Evolutionary conservation across 1,139 yeast genomes (phyloP).

Genomic region (Ogataea hybrid): DNA sequence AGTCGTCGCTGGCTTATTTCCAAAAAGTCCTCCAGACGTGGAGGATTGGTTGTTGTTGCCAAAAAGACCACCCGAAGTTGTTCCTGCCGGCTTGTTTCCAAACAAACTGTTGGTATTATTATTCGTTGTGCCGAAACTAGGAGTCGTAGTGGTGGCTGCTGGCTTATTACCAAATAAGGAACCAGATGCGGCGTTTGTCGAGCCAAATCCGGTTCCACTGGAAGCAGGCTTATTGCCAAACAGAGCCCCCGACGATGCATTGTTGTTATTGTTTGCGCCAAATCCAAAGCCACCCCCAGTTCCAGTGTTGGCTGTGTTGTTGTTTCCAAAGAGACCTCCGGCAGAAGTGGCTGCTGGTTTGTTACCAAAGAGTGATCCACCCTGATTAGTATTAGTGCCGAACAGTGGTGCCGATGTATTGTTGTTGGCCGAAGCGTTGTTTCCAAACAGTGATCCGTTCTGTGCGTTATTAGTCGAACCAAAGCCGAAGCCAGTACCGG

Average conservation of each 20-base stretch:
- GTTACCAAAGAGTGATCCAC: slow-evolving; percentile 39
- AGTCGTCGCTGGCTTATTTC: slow-evolving; percentile 29
- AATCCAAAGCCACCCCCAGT: slow-evolving; percentile 3
- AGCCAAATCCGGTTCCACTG: slow-evolving; percentile 1
- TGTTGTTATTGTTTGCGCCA: slow-evolving; percentile 14
- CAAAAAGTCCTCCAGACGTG: slow-evolving; percentile 36
- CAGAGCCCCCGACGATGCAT: slow-evolving; percentile 31
- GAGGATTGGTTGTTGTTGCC: slow-evolving; percentile 12
- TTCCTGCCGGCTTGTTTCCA: slow-evolving; percentile 25
- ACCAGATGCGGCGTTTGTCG: slow-evolving; percentile 21
- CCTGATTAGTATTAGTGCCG: slow-evolving; percentile 21
- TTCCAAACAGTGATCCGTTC: slow-evolving; percentile 20
- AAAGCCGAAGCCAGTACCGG: slow-evolving; percentile 25
- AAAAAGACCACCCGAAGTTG: slow-evolving; percentile 3
- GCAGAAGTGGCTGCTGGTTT: slow-evolving; percentile 22
- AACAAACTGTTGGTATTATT: slow-evolving; percentile 32
- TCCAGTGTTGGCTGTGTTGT: slow-evolving; percentile 14
- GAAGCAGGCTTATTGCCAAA: slow-evolving; percentile 35
- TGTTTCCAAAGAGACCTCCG: slow-evolving; percentile 33
- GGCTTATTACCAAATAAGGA: slow-evolving; percentile 33
- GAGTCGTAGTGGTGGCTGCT: slow-evolving; percentile 12
- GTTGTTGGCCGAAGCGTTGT: slow-evolving; percentile 6
- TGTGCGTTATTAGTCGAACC: slow-evolving; percentile 16
- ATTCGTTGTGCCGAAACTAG: slow-evolving; percentile 7
- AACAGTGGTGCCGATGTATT: slow-evolving; percentile 28